Evolutionary conservation across 2,329 filamentous ascomycete species (phyloP), one percentile per base, ranked within the genome.

Genomic region (Sporothrix brunneoviolacea): DNA sequence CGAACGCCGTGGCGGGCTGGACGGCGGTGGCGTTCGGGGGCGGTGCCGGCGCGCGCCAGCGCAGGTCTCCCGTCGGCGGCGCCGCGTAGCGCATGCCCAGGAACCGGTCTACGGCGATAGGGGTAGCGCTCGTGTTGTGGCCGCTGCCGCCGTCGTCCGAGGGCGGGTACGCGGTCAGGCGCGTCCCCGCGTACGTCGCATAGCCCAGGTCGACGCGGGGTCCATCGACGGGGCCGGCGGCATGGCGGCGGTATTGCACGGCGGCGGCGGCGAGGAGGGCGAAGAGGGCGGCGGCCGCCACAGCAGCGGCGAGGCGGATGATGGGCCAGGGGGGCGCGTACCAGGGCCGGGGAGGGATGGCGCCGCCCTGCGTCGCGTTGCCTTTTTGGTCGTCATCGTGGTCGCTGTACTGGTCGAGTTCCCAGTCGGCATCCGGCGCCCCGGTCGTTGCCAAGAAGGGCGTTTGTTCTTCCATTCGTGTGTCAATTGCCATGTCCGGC

Each of bases 41-140:
- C 16, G 66, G 61, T 3, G 60, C 64, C 13, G 70, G 69, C 50
- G 68, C 69, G 8, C 58, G 55, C 67, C 68, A 73, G 32, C 70
- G 64, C 10, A 70, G 59, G 10, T 65, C 57, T 12, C 68, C 69
- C 4, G 65, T 58, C 0, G 70, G 69, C 10, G 70, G 68, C 9
- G 70, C 69, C 2, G 68, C 70, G 56, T 68, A 73, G 1, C 68
- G 67, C 46, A 73, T 68, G 51, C 72, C 72, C 48, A 65, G 65
- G 57, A 72, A 73, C 32, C 58, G 60, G 51, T 69, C 68, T 27
- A 65, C 61, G 56, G 27, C 44, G 13, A 41, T 18, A 7, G 49
- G 18, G 6, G 12, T 2, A 8, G 22, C 38, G 8, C 38, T 42
- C 32, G 30, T 42, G 16, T 42, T 13, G 38, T 42, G 38, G 15